phyloP scores from a whole-genome alignment of 2,329 filamentous ascomycete genomes.

The Fusarium kyushuense region DNA sequence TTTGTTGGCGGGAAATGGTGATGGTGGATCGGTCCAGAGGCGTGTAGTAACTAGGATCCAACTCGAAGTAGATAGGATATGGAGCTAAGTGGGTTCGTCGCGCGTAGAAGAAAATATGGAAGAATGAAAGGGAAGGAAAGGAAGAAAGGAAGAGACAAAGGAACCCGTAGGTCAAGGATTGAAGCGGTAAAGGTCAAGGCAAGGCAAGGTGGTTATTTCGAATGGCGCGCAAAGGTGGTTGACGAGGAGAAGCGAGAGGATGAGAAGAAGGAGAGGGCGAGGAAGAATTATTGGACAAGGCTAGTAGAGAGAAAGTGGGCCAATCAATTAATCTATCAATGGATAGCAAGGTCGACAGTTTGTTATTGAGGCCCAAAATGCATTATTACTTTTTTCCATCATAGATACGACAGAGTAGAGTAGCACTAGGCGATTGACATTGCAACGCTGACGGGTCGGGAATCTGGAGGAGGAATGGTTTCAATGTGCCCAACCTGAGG shows the following conservation, averaged over 20 bases:
- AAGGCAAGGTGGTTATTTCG: conserved; percentile 13
- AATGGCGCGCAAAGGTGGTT: conserved; percentile 28
- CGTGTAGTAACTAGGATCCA: conserved; percentile 23
- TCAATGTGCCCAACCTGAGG: conserved; percentile 12
- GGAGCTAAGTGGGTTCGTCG: conserved; percentile 24
- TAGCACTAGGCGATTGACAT: background rate
- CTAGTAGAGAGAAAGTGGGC: conserved; percentile 25
- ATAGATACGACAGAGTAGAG: background rate
- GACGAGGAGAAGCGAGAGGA: conserved; percentile 31
- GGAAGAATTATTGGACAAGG: conserved; percentile 15
- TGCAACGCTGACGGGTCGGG: conserved; percentile 1
- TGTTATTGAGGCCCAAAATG: background rate
- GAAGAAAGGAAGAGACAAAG: background rate
- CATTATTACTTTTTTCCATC: conserved; percentile 1
- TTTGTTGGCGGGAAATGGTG: conserved; percentile 29
- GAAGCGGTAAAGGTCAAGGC: background rate
- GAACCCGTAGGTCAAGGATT: conserved; percentile 7
- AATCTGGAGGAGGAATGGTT: conserved; percentile 35
- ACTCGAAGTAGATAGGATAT: background rate
- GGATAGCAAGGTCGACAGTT: background rate
- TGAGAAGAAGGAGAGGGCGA: background rate
- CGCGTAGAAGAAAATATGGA: conserved; percentile 8
- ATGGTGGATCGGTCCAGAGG: conserved; percentile 28
- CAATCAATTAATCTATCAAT: conserved; percentile 22
- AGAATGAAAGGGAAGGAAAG: background rate